A percentile compares a stretch with the other conserved stretches of the same genome.
Conservation (phyloP, 2,329 filamentous ascomycete species). For the Colletotrichum tropicicola region DNA sequence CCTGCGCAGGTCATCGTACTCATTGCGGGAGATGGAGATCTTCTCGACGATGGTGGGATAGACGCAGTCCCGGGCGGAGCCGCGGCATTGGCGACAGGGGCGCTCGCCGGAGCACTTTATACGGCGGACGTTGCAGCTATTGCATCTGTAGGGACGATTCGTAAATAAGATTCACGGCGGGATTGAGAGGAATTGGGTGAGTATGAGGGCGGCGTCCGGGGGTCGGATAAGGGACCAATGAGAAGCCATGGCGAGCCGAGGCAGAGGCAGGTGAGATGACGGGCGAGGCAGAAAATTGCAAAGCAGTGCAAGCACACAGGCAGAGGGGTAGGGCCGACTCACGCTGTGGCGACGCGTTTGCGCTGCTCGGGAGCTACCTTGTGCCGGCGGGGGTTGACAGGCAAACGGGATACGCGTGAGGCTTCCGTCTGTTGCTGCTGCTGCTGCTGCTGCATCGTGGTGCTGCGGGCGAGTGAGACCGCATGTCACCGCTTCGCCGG, state of each 20-base stretch:
- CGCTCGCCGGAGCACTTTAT: constrained; percentile 60
- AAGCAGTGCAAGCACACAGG: neutral
- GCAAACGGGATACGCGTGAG: constrained; percentile 45
- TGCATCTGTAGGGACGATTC: constrained; percentile 49
- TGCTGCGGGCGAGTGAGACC: constrained; percentile 22
- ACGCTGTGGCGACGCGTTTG: constrained; percentile 60
- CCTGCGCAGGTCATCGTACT: constrained; percentile 51
- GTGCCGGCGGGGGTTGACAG: constrained; percentile 59
- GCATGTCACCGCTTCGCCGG: constrained; percentile 26
- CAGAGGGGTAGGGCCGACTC: constrained; percentile 36
- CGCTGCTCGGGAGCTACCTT: constrained; percentile 56
- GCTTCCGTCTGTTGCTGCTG: constrained; percentile 20
- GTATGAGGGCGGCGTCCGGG: neutral
- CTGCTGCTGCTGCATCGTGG: constrained; percentile 30
- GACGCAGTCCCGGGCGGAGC: constrained; percentile 53
- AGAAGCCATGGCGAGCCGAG: neutral
- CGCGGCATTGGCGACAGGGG: constrained; percentile 57
- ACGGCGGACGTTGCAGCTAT: constrained; percentile 60
- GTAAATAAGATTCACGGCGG: neutral
- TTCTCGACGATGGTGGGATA: constrained; percentile 57
- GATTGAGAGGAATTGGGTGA: neutral
- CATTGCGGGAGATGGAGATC: constrained; percentile 49
- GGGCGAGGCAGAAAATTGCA: neutral
- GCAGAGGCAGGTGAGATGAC: neutral
- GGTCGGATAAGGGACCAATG: neutral